These are phyloP conservation scores for Neodidymelliopsis sp. DNA, from an alignment of 2,329 filamentous ascomycete genomes.

Conservation along the genomic window DNA sequence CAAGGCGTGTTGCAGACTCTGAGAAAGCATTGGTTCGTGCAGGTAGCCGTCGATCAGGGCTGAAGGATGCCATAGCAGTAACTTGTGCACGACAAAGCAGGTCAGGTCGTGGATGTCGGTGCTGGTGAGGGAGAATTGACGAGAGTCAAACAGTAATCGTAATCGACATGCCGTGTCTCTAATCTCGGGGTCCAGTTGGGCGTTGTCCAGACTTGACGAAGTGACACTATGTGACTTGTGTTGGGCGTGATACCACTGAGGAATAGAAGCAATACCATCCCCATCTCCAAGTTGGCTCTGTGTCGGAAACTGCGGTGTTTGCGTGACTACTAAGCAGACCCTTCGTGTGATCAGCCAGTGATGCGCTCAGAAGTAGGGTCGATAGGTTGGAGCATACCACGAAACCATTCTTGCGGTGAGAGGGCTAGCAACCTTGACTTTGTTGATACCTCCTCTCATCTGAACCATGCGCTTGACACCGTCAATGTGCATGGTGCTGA, in stretches of 20 bases:
- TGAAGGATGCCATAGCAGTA: conserved; percentile 46
- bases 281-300: conserved; percentile 60
- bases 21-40: conserved; percentile 24
- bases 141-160: conserved; percentile 51
- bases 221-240: conserved; percentile 4
- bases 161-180: conserved; percentile 55
- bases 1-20: conserved; percentile 55
- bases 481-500: conserved; percentile 58
- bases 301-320: conserved; percentile 60
- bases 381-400: conserved; percentile 53
- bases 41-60: conserved; percentile 11
- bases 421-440: conserved; percentile 58
- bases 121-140: conserved; percentile 40
- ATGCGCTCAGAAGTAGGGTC: too few species aligned
- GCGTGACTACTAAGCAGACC: conserved; percentile 65
- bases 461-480: conserved; percentile 59
- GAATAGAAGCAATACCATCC: conserved; percentile 58
- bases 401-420: conserved; percentile 64
- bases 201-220: conserved; percentile 20
- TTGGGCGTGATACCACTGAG: conserved; percentile 56
- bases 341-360: conserved; percentile 42
- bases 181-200: conserved; percentile 48
- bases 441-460: conserved; percentile 60
- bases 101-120: conserved; percentile 63
- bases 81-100: conserved; percentile 62